Conservation (phyloP, 2,329 filamentous ascomycete genomes). For the Apiospora malaysiana region DNA sequence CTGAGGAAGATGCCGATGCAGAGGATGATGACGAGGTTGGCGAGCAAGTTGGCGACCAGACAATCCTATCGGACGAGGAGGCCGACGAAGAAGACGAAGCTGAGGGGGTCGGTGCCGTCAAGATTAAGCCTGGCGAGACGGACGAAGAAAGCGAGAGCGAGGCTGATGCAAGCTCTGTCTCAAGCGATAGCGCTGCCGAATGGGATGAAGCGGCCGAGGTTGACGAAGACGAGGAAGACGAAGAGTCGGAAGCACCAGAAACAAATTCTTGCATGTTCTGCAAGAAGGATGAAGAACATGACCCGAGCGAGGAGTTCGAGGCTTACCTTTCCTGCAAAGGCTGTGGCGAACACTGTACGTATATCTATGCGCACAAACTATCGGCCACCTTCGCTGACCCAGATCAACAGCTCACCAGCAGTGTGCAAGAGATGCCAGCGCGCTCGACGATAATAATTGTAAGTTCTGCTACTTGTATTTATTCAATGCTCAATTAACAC, state of each 20-base stretch:
- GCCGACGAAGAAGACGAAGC: slow-evolving; percentile 50
- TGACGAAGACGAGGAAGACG: slow-evolving; percentile 40
- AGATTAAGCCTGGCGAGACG: slow-evolving; percentile 59
- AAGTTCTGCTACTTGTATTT: slow-evolving; percentile 41
- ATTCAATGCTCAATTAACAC: slow-evolving; percentile 24
- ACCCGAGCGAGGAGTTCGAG: slow-evolving; percentile 82
- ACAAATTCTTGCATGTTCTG: slow-evolving; percentile 71
- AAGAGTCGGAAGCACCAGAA: slow-evolving; percentile 56
- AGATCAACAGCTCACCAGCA: slow-evolving; percentile 79
- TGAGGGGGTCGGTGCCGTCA: slow-evolving; percentile 63
- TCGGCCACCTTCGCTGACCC: neutral
- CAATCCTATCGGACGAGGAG: slow-evolving; percentile 26
- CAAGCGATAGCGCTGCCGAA: slow-evolving; percentile 37
- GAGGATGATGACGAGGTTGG: slow-evolving; percentile 39
- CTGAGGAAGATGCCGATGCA: slow-evolving; percentile 33
- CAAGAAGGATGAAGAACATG: slow-evolving; percentile 80
- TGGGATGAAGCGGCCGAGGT: slow-evolving; percentile 38
- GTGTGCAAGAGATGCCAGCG: slow-evolving; percentile 78
- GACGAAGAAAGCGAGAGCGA: slow-evolving; percentile 49
- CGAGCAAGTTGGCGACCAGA: slow-evolving; percentile 55
- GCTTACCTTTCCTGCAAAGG: slow-evolving; percentile 76
- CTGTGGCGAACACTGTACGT: slow-evolving; percentile 85
- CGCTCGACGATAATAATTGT: slow-evolving; percentile 69
- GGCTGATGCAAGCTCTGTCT: slow-evolving; percentile 36
- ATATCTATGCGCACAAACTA: slow-evolving; percentile 9